These are phyloP conservation scores for Solanum gandarillasii DNA, from an alignment of 257 asterid species.

Conservation along the genomic window DNA sequence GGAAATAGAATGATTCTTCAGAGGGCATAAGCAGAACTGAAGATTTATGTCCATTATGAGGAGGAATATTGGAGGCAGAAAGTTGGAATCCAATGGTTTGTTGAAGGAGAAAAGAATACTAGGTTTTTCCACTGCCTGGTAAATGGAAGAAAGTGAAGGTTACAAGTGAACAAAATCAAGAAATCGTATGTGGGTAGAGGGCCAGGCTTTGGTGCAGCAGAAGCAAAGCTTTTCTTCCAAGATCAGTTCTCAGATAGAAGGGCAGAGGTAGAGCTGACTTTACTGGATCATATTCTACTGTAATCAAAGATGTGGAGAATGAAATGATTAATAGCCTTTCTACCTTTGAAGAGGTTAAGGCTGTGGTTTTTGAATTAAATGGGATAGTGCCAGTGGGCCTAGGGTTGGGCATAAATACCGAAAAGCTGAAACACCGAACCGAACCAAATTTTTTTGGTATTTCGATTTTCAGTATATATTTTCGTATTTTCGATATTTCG, in stretches of 20 bases:
- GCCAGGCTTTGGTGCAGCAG: background rate
- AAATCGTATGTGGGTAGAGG: background rate
- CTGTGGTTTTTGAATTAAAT: background rate
- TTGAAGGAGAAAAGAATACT: background rate
- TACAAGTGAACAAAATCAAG: background rate
- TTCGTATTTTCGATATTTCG: too few relatives aligned
- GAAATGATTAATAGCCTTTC: background rate
- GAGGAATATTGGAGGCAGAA: background rate
- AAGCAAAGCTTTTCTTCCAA: too few relatives aligned
- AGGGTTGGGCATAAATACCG: too few relatives aligned
- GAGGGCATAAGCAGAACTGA: background rate
- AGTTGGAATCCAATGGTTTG: background rate
- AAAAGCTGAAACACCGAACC: too few relatives aligned
- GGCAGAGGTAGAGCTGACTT: background rate
- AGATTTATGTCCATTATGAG: background rate
- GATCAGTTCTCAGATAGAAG: background rate
- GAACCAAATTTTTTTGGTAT: too few relatives aligned
- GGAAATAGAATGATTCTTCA: background rate
- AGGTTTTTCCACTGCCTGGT: background rate
- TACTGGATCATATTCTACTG: too few relatives aligned
- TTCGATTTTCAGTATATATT: too few relatives aligned
- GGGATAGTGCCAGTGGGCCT: background rate
- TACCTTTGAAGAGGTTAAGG: background rate
- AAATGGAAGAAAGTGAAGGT: background rate
- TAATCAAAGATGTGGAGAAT: background rate